A percentile compares a stretch with the other conserved stretches of the same genome.
Conservation (phyloP, 1,139 yeast genomes). For the Taphrina wiesneri region DNA sequence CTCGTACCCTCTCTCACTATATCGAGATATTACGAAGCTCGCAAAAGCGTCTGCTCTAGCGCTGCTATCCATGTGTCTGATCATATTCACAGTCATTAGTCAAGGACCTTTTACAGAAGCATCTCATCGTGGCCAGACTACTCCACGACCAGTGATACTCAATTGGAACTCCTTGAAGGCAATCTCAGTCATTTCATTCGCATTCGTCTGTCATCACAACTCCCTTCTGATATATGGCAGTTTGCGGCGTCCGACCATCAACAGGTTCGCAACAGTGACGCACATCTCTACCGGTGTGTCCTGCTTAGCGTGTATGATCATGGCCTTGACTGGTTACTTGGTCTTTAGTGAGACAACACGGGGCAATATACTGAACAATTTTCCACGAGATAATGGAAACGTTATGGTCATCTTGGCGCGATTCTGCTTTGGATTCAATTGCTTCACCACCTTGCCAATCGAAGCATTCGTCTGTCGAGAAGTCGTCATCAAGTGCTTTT, state of each 20-base stretch:
- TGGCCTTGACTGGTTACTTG: constrained; percentile 78
- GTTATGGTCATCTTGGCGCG: constrained; percentile 57
- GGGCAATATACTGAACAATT: constrained; percentile 85
- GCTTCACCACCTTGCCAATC: constrained; percentile 80
- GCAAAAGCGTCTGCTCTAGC: constrained; percentile 91
- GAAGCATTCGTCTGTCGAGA: constrained; percentile 90
- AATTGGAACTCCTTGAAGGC: constrained; percentile 79
- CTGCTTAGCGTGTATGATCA: constrained; percentile 71
- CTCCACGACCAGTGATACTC: constrained; percentile 55
- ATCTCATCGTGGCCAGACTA: constrained; percentile 53
- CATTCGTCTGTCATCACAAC: constrained; percentile 93
- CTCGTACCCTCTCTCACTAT: constrained; percentile 79
- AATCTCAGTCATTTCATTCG: constrained; percentile 85
- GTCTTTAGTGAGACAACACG: constrained; percentile 76
- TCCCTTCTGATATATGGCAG: constrained; percentile 87
- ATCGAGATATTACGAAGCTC: constrained; percentile 76
- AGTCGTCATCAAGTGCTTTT: constrained; percentile 67
- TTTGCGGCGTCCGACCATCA: constrained; percentile 69
- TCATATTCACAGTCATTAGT: constrained; percentile 69
- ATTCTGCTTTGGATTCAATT: constrained; percentile 74
- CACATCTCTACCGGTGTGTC: constrained; percentile 83
- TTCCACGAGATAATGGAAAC: constrained; percentile 64
- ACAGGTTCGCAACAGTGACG: constrained; percentile 71
- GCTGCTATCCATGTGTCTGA: constrained; percentile 74
- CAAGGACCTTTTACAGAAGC: constrained; percentile 67